phyloP scores from a whole-genome alignment of 1,284 basidiomycete genomes.

The Vanrija pseudolonga region DNA sequence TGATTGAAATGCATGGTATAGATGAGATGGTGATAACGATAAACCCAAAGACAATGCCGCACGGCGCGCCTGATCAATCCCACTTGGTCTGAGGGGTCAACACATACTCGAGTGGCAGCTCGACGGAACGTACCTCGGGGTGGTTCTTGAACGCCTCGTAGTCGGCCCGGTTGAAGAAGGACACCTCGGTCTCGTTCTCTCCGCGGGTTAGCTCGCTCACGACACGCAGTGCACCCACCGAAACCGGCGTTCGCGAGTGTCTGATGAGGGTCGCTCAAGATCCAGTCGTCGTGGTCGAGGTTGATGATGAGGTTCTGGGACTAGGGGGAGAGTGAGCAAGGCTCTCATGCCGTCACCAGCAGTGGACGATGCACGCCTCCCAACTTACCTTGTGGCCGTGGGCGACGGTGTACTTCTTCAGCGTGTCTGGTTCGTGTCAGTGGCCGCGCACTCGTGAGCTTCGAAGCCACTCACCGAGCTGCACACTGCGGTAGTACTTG shows the following conservation, averaged over 20 bases:
- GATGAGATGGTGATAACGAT: neutral
- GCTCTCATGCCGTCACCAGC: neutral
- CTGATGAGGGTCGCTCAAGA: slow-evolving; percentile 64
- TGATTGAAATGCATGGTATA: too few species aligned
- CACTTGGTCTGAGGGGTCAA: slow-evolving; percentile 5
- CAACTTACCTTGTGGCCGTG: slow-evolving; percentile 70
- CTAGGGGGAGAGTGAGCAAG: slow-evolving; percentile 48
- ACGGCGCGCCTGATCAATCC: slow-evolving; percentile 2
- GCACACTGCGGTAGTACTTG: slow-evolving; percentile 75
- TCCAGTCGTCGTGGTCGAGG: slow-evolving; percentile 89
- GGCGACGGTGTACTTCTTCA: slow-evolving; percentile 91
- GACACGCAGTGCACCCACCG: slow-evolving; percentile 56
- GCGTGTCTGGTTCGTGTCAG: slow-evolving; percentile 60
- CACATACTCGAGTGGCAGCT: too few species aligned
- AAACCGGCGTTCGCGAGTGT: slow-evolving; percentile 66
- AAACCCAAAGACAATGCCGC: neutral
- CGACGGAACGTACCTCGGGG: slow-evolving; percentile 70
- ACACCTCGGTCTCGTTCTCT: slow-evolving; percentile 94
- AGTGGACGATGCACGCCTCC: slow-evolving; percentile 49
- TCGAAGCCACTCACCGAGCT: slow-evolving; percentile 56
- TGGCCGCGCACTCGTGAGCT: too few species aligned
- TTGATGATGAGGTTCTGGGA: slow-evolving; percentile 94
- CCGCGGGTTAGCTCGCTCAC: slow-evolving; percentile 3
- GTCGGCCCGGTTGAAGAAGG: slow-evolving; percentile 72
- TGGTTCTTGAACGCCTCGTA: slow-evolving; percentile 77